Percentiles rank a stretch among this genome's conserved stretches.
These are phyloP conservation scores for Apiospora phragmitis DNA, from an alignment of 2,329 filamentous ascomycete species.

Conservation along the genomic window DNA sequence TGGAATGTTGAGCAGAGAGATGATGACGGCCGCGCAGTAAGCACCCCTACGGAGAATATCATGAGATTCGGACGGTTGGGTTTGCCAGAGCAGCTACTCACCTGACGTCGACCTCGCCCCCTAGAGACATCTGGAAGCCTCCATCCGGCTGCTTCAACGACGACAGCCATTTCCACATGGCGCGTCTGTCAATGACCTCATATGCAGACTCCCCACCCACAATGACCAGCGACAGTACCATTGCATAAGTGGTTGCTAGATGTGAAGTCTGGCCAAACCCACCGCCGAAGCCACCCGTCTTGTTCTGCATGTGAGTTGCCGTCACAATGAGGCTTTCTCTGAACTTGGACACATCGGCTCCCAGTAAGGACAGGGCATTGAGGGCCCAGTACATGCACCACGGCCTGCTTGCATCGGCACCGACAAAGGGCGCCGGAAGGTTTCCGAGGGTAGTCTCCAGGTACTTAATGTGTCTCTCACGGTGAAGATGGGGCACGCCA, in stretches of 20 bases:
- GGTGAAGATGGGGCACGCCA: conserved; percentile 75
- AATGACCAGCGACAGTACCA: conserved; percentile 74
- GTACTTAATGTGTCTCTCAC: conserved; percentile 62
- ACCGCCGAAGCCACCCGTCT: conserved; percentile 83
- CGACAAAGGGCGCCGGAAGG: conserved; percentile 70
- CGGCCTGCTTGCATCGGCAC: conserved; percentile 82
- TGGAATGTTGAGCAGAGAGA: conserved; percentile 82
- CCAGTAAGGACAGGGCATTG: conserved; percentile 72
- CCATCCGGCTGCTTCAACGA: conserved; percentile 83
- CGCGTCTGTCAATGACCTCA: conserved; percentile 74
- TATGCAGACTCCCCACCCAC: conserved; percentile 76
- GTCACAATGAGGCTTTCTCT: conserved; percentile 72
- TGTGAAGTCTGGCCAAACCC: conserved; percentile 91
- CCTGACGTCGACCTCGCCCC: conserved; percentile 92
- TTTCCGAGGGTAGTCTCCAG: conserved; percentile 57
- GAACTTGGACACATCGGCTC: conserved; percentile 70
- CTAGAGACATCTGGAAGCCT: conserved; percentile 83
- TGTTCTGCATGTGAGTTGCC: conserved; percentile 79
- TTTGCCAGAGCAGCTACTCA: conserved; percentile 38
- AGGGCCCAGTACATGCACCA: conserved; percentile 97
- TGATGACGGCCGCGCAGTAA: conserved; percentile 85
- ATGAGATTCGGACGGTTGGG: conserved; percentile 18
- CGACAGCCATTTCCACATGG: conserved; percentile 91
- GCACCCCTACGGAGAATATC: conserved; percentile 62
- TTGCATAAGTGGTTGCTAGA: conserved; percentile 85